phyloP scores from a whole-genome alignment of 2,329 filamentous ascomycete species.

The Didymosphaeria variabile region DNA sequence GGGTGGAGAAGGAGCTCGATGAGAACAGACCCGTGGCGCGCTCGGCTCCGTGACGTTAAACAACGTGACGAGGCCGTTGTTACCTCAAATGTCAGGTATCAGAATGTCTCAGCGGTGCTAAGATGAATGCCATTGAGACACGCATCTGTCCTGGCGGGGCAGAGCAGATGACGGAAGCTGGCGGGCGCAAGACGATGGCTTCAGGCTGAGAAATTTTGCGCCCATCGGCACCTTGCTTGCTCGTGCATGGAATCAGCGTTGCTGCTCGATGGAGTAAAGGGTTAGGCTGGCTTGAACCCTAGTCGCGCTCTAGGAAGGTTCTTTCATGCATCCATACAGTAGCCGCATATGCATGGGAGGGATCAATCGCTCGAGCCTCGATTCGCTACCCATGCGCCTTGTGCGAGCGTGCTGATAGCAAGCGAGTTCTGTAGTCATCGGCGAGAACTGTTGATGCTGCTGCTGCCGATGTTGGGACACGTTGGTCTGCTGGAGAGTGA shows the following conservation, averaged over 20 bases:
- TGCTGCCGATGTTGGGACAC: not conserved
- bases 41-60: not conserved
- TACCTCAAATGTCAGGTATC: not conserved
- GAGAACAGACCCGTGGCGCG: not conserved
- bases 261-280: slow-evolving; percentile 18
- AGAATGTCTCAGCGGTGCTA: not conserved
- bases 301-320: slow-evolving; percentile 42
- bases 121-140: not conserved
- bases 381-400: slow-evolving; percentile 9
- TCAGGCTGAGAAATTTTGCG: slow-evolving; percentile 12
- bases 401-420: slow-evolving; percentile 8
- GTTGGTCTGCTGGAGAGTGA: not conserved
- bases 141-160: not conserved
- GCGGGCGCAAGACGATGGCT: slow-evolving; percentile 11
- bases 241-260: slow-evolving; percentile 20
- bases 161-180: not conserved
- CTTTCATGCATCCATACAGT: slow-evolving; percentile 44
- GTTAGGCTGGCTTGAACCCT: slow-evolving; percentile 21
- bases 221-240: slow-evolving; percentile 11
- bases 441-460: slow-evolving; percentile 3
- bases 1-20: slow-evolving; percentile 1
- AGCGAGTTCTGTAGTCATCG: not conserved
- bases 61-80: not conserved
- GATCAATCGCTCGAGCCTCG: slow-evolving; percentile 23
- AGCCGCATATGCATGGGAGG: slow-evolving; percentile 50